Percentiles rank a stretch among this genome's conserved stretches.
Conservation (phyloP, 148 eudicot genomes). For the Polygonum maritimum region DNA sequence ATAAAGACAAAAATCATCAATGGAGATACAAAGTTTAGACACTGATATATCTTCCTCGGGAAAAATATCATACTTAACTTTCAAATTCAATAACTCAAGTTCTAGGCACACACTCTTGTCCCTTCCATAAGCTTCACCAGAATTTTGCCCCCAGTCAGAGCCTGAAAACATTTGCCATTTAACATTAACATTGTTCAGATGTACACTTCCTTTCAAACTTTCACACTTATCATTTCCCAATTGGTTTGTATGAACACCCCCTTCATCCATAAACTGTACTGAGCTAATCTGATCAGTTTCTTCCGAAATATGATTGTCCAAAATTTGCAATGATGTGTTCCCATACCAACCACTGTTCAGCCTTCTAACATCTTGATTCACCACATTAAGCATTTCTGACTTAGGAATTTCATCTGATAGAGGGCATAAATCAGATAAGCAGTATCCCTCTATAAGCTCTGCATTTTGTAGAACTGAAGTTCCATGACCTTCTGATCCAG, state of each 20-base stretch:
- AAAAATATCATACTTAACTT: conserved; percentile 41
- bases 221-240: conserved; percentile 19
- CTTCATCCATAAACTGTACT: conserved; percentile 18
- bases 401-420: conserved; percentile 26
- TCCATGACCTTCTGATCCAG: conserved; percentile 23
- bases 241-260: conserved; percentile 13
- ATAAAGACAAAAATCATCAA: conserved; percentile 59
- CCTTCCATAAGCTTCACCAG: conserved; percentile 34
- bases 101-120: conserved; percentile 54
- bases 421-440: conserved; percentile 52
- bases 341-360: conserved; percentile 67
- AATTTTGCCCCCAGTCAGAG: conserved; percentile 56
- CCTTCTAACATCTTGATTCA: conserved; percentile 23
- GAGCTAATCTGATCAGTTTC: conserved; percentile 18
- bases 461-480: conserved; percentile 30
- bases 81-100: conserved; percentile 52
- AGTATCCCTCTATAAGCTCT: conserved; percentile 68
- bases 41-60: conserved; percentile 61
- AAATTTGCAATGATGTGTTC: conserved; percentile 35
- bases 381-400: conserved; percentile 21
- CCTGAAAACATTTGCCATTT: conserved; percentile 79
- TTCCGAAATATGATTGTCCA: conserved; percentile 67
- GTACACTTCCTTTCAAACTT: conserved; percentile 51
- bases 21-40: conserved; percentile 48
- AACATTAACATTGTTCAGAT: conserved; percentile 53